Evolutionary conservation across 2,329 filamentous ascomycete genomes (phyloP).

Genomic region (Aureobasidium sp.): DNA sequence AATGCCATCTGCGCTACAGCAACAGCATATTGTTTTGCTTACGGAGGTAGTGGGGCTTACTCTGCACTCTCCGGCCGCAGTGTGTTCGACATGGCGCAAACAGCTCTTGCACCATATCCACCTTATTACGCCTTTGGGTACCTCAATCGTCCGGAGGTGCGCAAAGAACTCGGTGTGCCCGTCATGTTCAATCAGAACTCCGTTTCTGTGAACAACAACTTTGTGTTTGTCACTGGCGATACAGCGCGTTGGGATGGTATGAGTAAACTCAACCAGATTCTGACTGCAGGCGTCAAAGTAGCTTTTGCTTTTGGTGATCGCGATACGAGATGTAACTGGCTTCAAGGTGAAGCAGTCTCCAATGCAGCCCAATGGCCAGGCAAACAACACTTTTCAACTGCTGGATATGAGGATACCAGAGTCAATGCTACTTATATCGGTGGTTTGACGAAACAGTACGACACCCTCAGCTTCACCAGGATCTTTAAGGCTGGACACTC

Average conservation of each 20-base stretch:
- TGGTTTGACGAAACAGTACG: constrained; percentile 36
- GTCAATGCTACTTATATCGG: constrained; percentile 31
- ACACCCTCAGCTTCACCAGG: constrained; percentile 37
- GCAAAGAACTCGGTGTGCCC: background rate
- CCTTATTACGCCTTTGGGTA: constrained; percentile 29
- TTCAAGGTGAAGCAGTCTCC: background rate
- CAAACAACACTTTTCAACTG: background rate
- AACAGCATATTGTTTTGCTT: constrained; percentile 9
- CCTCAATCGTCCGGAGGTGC: background rate
- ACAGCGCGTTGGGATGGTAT: constrained; percentile 43
- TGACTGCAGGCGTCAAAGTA: constrained; percentile 56
- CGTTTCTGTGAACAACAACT: background rate
- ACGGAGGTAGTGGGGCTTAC: constrained; percentile 51
- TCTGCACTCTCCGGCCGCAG: constrained; percentile 48
- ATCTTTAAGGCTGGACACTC: constrained; percentile 38
- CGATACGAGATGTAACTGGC: constrained; percentile 37
- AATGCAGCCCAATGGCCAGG: background rate
- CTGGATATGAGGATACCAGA: constrained; percentile 29
- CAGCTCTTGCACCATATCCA: constrained; percentile 25
- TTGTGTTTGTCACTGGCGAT: constrained; percentile 43
- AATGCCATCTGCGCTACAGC: constrained; percentile 32
- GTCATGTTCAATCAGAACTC: background rate
- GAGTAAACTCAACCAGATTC: constrained; percentile 43
- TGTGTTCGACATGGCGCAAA: constrained; percentile 22
- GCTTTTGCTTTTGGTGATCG: constrained; percentile 75